A percentile compares a stretch with the other conserved stretches of the same genome.
These are phyloP conservation scores for Globisporangium iwayamae DNA, from an alignment of 352 stramenopile genomes.

Conservation along the genomic window DNA sequence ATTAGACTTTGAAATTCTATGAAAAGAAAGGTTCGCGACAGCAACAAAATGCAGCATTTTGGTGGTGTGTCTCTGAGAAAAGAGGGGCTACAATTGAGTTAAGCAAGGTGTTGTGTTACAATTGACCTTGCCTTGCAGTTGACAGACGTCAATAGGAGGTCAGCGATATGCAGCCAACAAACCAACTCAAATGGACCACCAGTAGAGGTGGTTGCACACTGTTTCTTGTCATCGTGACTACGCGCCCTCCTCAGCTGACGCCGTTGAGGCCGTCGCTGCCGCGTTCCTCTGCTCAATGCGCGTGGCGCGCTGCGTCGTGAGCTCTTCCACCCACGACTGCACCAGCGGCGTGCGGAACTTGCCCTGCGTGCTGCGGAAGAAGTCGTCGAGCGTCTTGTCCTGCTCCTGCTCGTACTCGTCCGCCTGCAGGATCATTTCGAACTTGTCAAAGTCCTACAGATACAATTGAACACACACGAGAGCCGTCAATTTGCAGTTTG, in stretches of 20 bases:
- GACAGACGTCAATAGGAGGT: too few relatives aligned
- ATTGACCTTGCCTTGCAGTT: too few relatives aligned
- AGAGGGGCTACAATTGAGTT: not conserved
- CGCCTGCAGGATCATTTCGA: slow-evolving; percentile 95
- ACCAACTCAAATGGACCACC: too few relatives aligned
- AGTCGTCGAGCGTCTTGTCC: slow-evolving; percentile 58
- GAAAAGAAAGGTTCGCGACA: too few relatives aligned
- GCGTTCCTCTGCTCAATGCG: slow-evolving; percentile 21
- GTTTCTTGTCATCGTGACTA: too few relatives aligned
- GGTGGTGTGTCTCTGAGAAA: slow-evolving; percentile 3
- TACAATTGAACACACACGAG: not conserved
- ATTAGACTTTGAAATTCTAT: too few relatives aligned
- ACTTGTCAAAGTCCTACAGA: slow-evolving; percentile 90
- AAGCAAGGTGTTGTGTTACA: not conserved
- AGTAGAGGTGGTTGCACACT: not conserved
- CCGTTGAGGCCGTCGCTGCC: not conserved
- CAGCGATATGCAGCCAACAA: too few relatives aligned
- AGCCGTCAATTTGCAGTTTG: not conserved
- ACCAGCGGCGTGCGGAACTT: slow-evolving; percentile 81
- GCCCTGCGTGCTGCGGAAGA: slow-evolving; percentile 79
- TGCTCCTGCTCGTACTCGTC: slow-evolving; percentile 89
- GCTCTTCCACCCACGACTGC: slow-evolving; percentile 69
- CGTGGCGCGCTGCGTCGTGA: slow-evolving; percentile 47
- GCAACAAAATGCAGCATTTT: slow-evolving; percentile 5
- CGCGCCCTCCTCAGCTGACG: slow-evolving; percentile 1